These are phyloP conservation scores for Celoporthe dispersa DNA, from an alignment of 2,329 filamentous ascomycete species.

Conservation along the genomic window DNA sequence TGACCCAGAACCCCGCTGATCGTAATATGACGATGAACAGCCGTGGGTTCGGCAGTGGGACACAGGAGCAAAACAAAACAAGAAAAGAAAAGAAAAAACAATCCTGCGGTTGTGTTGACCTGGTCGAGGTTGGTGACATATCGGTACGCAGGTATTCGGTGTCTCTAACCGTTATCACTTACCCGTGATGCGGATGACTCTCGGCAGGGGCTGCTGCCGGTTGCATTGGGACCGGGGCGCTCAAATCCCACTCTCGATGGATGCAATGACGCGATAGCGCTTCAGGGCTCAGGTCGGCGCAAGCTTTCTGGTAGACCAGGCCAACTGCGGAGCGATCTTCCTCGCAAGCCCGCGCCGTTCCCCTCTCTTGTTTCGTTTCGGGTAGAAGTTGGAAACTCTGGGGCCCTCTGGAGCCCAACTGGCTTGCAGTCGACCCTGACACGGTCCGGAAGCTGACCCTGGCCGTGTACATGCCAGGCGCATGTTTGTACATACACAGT, in stretches of 20 bases:
- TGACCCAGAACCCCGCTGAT: neutral
- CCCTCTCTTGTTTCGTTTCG: slow-evolving; percentile 26
- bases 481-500: neutral
- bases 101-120: neutral
- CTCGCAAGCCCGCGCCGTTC: slow-evolving; percentile 1
- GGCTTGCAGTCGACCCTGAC: slow-evolving; percentile 18
- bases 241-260: neutral
- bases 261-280: neutral
- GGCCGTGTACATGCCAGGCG: slow-evolving; percentile 12
- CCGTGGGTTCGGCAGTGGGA: neutral
- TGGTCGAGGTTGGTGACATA: neutral
- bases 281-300: slow-evolving; percentile 18
- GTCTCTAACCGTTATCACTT: slow-evolving; percentile 24
- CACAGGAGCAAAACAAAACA: neutral
- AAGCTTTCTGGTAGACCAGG: slow-evolving; percentile 20
- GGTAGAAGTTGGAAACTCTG: slow-evolving; percentile 15
- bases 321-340: slow-evolving; percentile 20
- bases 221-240: slow-evolving; percentile 8
- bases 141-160: neutral
- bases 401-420: slow-evolving; percentile 16
- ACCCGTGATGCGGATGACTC: slow-evolving; percentile 23
- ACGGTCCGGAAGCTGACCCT: slow-evolving; percentile 19
- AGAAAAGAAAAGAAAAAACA: neutral
- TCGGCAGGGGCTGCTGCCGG: slow-evolving; percentile 18
- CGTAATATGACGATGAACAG: neutral